Evolutionary conservation across 2,329 filamentous ascomycete genomes (phyloP).

Genomic region (Verticillium klebahnii): DNA sequence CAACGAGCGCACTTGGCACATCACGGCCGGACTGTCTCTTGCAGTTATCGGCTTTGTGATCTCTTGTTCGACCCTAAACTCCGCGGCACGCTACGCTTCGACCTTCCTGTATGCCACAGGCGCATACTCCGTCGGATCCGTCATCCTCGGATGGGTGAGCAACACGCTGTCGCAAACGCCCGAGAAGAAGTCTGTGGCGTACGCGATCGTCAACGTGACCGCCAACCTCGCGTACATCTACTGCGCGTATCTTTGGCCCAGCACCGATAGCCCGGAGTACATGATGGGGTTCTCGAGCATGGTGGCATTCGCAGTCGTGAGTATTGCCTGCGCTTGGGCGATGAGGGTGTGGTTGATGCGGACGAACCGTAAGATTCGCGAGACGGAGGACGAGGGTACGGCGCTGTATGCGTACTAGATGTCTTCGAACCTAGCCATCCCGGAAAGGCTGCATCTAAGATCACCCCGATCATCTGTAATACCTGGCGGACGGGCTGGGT

Average conservation of each 20-base stretch:
- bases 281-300: conserved; percentile 56
- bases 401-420: conserved; percentile 15
- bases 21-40: conserved; percentile 33
- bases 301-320: conserved; percentile 43
- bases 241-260: conserved; percentile 48
- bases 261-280: conserved; percentile 42
- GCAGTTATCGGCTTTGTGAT: conserved; percentile 23
- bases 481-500: too few species aligned
- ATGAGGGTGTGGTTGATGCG: conserved; percentile 13
- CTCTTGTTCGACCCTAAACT: conserved; percentile 3
- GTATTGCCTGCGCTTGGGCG: conserved; percentile 10
- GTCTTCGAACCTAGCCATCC: too few species aligned
- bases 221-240: conserved; percentile 54
- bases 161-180: conserved; percentile 72
- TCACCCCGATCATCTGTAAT: too few species aligned
- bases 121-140: conserved; percentile 5
- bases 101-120: conserved; percentile 8
- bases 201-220: conserved; percentile 53
- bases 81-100: conserved; percentile 10
- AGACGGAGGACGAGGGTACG: conserved; percentile 13
- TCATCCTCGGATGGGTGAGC: conserved; percentile 63
- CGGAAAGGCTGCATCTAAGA: too few species aligned
- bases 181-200: conserved; percentile 60
- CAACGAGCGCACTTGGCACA: conserved; percentile 44
- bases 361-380: conserved; percentile 16